phyloP scores from a whole-genome alignment of 2,329 filamentous ascomycete genomes.

The Exophiala dermatitidis region DNA sequence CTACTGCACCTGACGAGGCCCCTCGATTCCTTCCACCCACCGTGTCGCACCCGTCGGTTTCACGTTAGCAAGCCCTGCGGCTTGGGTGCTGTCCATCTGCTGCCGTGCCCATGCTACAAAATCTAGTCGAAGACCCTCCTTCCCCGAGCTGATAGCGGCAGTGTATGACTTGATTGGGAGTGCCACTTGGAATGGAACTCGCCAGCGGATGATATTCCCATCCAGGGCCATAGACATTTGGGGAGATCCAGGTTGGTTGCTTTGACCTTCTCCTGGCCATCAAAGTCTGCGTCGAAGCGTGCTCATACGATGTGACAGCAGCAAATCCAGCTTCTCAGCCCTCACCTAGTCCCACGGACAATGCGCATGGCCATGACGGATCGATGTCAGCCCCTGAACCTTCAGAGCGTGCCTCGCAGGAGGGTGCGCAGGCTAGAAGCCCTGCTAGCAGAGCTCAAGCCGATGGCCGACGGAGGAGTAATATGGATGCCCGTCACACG shows the following conservation, averaged over 20 bases:
- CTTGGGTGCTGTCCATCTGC: slow-evolving; percentile 1
- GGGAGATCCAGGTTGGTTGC: slow-evolving; percentile 17
- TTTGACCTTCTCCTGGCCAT: not conserved
- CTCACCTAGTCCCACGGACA: slow-evolving; percentile 10
- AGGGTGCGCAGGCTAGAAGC: slow-evolving; percentile 5
- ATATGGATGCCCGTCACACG: not conserved
- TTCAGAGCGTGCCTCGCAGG: slow-evolving; percentile 17
- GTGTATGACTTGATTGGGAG: slow-evolving; percentile 2
- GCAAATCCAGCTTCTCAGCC: slow-evolving; percentile 2
- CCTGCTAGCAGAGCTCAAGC: slow-evolving; percentile 1
- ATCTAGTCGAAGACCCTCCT: not conserved
- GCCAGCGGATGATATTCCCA: slow-evolving; percentile 21
- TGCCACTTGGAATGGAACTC: slow-evolving; percentile 19
- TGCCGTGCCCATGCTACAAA: not conserved
- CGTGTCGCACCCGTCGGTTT: not conserved
- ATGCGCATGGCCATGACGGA: slow-evolving; percentile 22
- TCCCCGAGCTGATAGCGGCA: slow-evolving; percentile 3
- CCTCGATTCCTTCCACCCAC: not conserved
- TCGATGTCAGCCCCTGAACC: slow-evolving; percentile 22
- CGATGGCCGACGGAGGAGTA: slow-evolving; percentile 7
- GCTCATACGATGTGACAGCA: slow-evolving; percentile 8
- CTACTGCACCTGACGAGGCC: not conserved
- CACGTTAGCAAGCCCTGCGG: slow-evolving; percentile 1
- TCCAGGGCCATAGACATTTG: slow-evolving; percentile 12
- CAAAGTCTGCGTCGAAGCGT: not conserved